Evolutionary conservation across 2,329 filamentous ascomycete genomes (phyloP).

Genomic region (Botrytis paeoniae): DNA sequence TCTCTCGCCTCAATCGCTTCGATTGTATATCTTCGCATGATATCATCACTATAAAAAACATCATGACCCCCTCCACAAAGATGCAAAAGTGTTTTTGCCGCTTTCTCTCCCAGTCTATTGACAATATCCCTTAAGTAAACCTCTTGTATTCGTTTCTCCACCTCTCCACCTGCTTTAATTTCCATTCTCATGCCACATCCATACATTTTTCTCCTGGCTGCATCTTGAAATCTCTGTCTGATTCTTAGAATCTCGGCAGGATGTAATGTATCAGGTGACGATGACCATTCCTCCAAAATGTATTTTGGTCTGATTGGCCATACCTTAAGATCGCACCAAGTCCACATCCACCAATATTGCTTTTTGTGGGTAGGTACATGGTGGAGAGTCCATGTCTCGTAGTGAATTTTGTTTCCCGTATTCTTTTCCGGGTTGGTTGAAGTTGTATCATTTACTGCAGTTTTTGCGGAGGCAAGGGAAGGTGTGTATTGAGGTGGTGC

Average conservation of each 20-base stretch:
- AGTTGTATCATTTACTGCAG: background rate
- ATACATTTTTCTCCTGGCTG: background rate
- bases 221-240: background rate
- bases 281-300: background rate
- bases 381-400: background rate
- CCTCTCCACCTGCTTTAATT: background rate
- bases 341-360: background rate
- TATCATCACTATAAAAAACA: background rate
- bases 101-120: background rate
- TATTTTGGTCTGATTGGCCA: background rate
- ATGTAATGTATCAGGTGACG: background rate
- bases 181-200: background rate
- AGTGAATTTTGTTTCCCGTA: background rate
- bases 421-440: background rate
- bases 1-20: background rate
- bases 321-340: background rate
- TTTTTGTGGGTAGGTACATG: background rate
- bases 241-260: background rate
- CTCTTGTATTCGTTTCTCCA: background rate
- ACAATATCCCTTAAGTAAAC: background rate
- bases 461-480: background rate
- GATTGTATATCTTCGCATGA: background rate
- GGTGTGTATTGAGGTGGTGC: no score
- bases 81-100: background rate
- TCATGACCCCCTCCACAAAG: background rate